Evolutionary conservation across 345 rosid genomes (phyloP).

Genomic region (Rhizophora apiculata): DNA sequence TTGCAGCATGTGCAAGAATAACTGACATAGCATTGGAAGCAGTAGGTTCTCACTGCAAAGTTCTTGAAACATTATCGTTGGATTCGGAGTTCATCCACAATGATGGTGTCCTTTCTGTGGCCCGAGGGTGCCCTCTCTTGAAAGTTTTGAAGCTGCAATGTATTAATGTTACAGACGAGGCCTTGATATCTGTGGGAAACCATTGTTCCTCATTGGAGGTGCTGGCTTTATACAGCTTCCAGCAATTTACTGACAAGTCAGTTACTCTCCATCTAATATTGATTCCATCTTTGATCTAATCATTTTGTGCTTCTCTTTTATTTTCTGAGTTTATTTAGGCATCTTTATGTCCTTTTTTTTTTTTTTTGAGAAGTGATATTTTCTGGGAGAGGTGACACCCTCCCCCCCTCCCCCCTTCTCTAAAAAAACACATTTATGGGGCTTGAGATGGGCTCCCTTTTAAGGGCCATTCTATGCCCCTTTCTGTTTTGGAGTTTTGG

Average conservation of each 20-base stretch:
- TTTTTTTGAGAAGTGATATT: neutral
- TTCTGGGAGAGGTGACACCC: neutral
- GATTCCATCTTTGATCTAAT: no score
- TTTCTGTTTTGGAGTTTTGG: no score
- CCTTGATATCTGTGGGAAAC: constrained; percentile 61
- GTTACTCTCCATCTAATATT: constrained; percentile 17
- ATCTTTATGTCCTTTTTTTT: neutral
- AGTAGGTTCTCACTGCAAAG: constrained; percentile 61
- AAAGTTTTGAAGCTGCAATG: constrained; percentile 79
- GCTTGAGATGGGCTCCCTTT: no score
- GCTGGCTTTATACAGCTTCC: constrained; percentile 73
- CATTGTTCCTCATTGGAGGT: constrained; percentile 62
- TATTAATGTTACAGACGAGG: constrained; percentile 64
- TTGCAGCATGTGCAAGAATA: constrained; percentile 87
- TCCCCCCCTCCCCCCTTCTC: no score
- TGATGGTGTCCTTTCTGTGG: constrained; percentile 66
- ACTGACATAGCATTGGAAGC: constrained; percentile 68
- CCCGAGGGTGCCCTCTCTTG: constrained; percentile 65
- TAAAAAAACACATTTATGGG: no score
- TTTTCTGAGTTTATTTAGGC: neutral
- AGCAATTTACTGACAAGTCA: constrained; percentile 74
- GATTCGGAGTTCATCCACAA: constrained; percentile 79
- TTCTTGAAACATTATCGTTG: constrained; percentile 60
- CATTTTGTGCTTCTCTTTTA: neutral
- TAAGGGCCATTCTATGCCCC: no score